A percentile compares a stretch with the other conserved stretches of the same genome.
phyloP scores from a whole-genome alignment of 805 yeast genomes.

The Wickerhamomyces silvicola region DNA sequence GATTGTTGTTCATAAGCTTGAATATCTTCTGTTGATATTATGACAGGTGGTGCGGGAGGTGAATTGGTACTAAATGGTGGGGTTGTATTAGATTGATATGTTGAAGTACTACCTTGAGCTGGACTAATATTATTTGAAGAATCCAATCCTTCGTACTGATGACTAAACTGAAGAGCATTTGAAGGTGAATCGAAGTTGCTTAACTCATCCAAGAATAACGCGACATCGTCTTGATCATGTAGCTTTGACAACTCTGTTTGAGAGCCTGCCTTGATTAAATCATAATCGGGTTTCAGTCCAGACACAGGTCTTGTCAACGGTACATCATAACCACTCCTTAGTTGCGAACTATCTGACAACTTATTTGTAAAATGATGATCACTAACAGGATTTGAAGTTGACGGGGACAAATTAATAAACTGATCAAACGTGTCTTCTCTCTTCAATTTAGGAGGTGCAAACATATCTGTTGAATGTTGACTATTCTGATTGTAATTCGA shows the following conservation, averaged over 20 bases:
- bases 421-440: constrained; percentile 14
- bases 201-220: constrained; percentile 15
- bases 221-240: constrained; percentile 5
- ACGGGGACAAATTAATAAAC: constrained; percentile 15
- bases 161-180: constrained; percentile 1
- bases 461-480: background rate
- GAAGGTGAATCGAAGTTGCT: constrained; percentile 10
- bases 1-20: background rate
- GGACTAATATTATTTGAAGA: background rate
- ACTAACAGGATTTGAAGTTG: constrained; percentile 9
- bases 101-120: constrained; percentile 2
- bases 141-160: background rate
- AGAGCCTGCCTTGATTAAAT: constrained; percentile 12
- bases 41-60: constrained; percentile 3
- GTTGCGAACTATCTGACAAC: background rate
- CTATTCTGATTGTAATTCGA: background rate
- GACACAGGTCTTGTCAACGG: constrained; percentile 11
- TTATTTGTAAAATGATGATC: background rate
- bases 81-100: background rate
- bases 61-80: constrained; percentile 3
- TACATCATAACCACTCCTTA: no score
- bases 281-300: constrained; percentile 11
- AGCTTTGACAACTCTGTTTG: constrained; percentile 6
- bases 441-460: constrained; percentile 4
- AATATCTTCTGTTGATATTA: constrained; percentile 1